A percentile compares a stretch with the other conserved stretches of the same genome.
Evolutionary conservation across 257 asterid genomes (phyloP).

Genomic region (Lantana camara): DNA sequence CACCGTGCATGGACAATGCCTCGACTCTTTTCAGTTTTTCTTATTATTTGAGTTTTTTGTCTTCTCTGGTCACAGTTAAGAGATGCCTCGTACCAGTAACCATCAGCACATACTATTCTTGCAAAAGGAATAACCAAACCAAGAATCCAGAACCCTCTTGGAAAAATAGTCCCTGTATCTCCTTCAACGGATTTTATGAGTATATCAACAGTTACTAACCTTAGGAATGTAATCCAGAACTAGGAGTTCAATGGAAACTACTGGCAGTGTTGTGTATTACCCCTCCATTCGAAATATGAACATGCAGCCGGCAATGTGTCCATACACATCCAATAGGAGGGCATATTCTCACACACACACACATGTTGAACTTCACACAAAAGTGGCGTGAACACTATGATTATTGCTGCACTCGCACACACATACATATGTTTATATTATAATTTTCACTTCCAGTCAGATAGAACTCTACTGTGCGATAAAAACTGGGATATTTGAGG

Average conservation of each 20-base stretch:
- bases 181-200: neutral
- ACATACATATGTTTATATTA: neutral
- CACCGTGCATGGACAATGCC: conserved; percentile 13
- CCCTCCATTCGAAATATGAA: neutral
- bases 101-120: neutral
- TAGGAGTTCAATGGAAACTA: neutral
- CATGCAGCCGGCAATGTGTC: neutral
- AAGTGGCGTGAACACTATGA: neutral
- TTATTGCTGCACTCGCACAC: neutral
- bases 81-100: neutral
- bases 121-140: neutral
- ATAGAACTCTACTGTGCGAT: conserved; percentile 26
- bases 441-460: too few relatives aligned
- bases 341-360: neutral
- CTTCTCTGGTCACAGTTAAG: neutral
- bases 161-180: neutral
- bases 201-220: neutral
- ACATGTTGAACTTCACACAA: too few relatives aligned
- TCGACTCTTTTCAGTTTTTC: conserved; percentile 2
- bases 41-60: neutral
- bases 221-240: neutral
- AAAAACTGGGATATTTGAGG: conserved; percentile 10
- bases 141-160: neutral
- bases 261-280: neutral
- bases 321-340: conserved; percentile 3